Conservation (phyloP, 805 yeast species). For the Monosporozyma servazzii region DNA sequence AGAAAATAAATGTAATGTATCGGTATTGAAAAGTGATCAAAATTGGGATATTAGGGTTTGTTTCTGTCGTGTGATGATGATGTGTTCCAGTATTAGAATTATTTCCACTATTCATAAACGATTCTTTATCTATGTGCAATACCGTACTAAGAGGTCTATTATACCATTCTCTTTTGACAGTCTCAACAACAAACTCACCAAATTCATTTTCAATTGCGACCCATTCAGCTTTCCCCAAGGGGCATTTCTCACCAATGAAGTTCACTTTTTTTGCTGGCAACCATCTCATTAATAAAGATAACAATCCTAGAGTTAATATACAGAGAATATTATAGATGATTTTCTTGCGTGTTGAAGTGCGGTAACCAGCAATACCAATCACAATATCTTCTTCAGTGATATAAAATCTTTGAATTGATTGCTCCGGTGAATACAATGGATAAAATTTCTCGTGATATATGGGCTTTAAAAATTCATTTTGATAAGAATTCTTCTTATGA, state of each 20-base stretch:
- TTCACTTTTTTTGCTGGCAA: conserved; percentile 64
- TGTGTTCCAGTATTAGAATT: conserved; percentile 8
- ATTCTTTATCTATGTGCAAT: conserved; percentile 31
- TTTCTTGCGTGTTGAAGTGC: conserved; percentile 39
- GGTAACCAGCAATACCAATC: conserved; percentile 88
- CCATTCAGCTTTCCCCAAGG: conserved; percentile 83
- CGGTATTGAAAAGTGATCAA: conserved; percentile 71
- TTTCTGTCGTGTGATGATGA: conserved; percentile 20
- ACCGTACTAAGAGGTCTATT: conserved; percentile 66
- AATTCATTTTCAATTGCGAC: conserved; percentile 88
- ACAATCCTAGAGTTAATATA: conserved; percentile 55
- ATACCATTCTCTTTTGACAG: conserved; percentile 51
- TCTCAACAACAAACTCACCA: conserved; percentile 66
- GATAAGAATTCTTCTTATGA: conserved; percentile 22
- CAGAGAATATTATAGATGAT: conserved; percentile 47
- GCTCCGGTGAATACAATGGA: conserved; percentile 34
- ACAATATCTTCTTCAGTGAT: conserved; percentile 93
- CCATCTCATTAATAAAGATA: conserved; percentile 75
- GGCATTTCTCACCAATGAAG: conserved; percentile 53
- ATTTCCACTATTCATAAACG: not conserved
- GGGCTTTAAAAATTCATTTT: conserved; percentile 26
- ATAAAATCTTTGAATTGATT: conserved; percentile 70
- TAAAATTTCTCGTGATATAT: conserved; percentile 38
- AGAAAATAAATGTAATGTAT: conserved; percentile 71
- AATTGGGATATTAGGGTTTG: conserved; percentile 46